Conservation (phyloP, 441 rosid genomes). For the Manihot esculenta region DNA sequence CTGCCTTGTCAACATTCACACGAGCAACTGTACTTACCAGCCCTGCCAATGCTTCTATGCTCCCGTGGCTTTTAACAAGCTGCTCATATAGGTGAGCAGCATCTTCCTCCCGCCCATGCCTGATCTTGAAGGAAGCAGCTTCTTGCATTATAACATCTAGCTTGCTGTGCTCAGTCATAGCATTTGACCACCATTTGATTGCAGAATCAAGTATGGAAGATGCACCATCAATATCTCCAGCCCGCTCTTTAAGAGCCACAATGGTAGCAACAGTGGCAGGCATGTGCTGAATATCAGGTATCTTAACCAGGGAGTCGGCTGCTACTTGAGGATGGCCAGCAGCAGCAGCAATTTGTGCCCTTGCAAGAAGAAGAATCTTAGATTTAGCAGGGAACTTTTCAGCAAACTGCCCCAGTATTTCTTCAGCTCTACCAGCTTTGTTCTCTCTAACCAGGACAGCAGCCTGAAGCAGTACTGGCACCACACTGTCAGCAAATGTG, state of each 20-base stretch:
- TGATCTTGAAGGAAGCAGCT: conserved; percentile 91
- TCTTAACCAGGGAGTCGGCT: conserved; percentile 71
- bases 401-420: conserved; percentile 61
- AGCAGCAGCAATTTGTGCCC: conserved; percentile 88
- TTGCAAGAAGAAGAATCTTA: conserved; percentile 63
- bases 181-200: conserved; percentile 80
- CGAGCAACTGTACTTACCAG: conserved; percentile 77
- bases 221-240: conserved; percentile 83
- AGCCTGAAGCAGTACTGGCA: conserved; percentile 79
- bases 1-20: conserved; percentile 81
- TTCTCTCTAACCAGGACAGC: conserved; percentile 81
- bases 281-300: conserved; percentile 78
- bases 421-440: conserved; percentile 83
- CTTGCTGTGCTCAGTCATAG: conserved; percentile 78
- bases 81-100: conserved; percentile 80
- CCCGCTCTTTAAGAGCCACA: conserved; percentile 84
- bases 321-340: conserved; percentile 78
- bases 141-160: conserved; percentile 71
- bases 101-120: conserved; percentile 79
- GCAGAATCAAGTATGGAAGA: conserved; percentile 68
- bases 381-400: conserved; percentile 72
- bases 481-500: conserved; percentile 57
- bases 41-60: conserved; percentile 76
- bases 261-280: conserved; percentile 92
- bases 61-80: conserved; percentile 65